A percentile compares a stretch with the other conserved stretches of the same genome.
Evolutionary conservation across 2,329 filamentous ascomycete species (phyloP).

Genomic region (Phyllachora maydis): DNA sequence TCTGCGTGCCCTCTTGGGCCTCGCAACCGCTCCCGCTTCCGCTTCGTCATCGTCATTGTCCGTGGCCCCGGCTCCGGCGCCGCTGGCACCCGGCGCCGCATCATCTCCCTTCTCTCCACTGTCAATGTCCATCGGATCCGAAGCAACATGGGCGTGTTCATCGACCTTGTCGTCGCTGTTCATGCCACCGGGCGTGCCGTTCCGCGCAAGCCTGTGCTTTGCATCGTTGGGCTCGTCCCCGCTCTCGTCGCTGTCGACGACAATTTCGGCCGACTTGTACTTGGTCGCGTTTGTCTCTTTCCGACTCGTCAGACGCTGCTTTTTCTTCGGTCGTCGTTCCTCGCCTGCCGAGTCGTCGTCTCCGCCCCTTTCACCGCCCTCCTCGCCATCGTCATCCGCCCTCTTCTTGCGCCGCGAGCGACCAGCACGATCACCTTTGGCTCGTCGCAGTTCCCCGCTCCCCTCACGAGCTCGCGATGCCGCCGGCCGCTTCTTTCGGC

Average conservation of each 20-base stretch:
- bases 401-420: slow-evolving; percentile 35
- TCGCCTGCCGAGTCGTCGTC: slow-evolving; percentile 26
- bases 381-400: slow-evolving; percentile 15
- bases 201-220: too few species aligned
- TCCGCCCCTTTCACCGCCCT: slow-evolving; percentile 18
- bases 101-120: too few species aligned
- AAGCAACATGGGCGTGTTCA: too few species aligned
- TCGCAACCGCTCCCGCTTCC: too few species aligned
- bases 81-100: too few species aligned
- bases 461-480: slow-evolving; percentile 10
- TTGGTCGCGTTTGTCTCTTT: slow-evolving; percentile 41
- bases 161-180: too few species aligned
- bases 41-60: too few species aligned
- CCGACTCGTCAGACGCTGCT: slow-evolving; percentile 29
- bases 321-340: slow-evolving; percentile 36
- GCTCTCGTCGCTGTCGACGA: slow-evolving; percentile 63
- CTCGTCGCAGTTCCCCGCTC: slow-evolving; percentile 8
- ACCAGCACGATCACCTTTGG: slow-evolving; percentile 16
- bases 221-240: too few species aligned
- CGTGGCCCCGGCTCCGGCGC: too few species aligned
- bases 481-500: slow-evolving; percentile 45
- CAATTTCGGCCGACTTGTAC: slow-evolving; percentile 71
- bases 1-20: too few species aligned
- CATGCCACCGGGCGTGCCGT: too few species aligned
- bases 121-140: too few species aligned